Conservation (phyloP, 2,329 filamentous ascomycete genomes). For the Diplodia sapinea region DNA sequence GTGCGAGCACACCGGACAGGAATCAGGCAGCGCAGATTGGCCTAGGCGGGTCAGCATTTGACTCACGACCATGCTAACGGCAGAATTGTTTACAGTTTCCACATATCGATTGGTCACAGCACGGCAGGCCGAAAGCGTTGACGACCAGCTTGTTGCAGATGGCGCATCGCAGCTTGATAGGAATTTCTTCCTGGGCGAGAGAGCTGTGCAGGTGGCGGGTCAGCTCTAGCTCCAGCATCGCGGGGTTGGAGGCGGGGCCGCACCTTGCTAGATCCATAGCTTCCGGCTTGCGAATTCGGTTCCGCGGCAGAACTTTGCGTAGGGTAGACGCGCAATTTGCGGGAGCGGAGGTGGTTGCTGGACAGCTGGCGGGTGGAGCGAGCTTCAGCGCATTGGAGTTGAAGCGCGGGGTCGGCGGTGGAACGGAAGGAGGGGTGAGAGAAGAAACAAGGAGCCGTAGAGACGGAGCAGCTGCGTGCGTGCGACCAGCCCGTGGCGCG, state of each 20-base stretch:
- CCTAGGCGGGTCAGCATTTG: constrained; percentile 56
- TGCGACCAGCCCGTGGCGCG: constrained; percentile 27
- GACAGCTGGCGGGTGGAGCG: constrained; percentile 20
- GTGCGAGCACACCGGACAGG: constrained; percentile 93
- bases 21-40: constrained; percentile 74
- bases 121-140: constrained; percentile 89
- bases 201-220: constrained; percentile 61
- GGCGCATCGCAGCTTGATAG: constrained; percentile 94
- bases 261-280: constrained; percentile 40
- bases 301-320: constrained; percentile 7
- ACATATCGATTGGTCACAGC: constrained; percentile 95
- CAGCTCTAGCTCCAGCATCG: constrained; percentile 31
- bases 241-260: constrained; percentile 32
- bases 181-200: constrained; percentile 80
- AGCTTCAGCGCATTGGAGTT: constrained; percentile 28
- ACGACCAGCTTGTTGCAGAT: constrained; percentile 90
- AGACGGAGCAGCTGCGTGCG: constrained; percentile 13
- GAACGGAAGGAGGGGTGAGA: background rate
- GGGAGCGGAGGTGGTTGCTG: constrained; percentile 28
- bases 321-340: constrained; percentile 28
- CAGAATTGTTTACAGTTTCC: constrained; percentile 71
- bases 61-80: constrained; percentile 10
- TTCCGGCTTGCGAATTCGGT: constrained; percentile 7
- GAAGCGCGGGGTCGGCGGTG: background rate
- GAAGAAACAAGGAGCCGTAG: background rate